Evolutionary conservation across 805 yeast genomes (phyloP).

Genomic region (Saccharomyces jurei): DNA sequence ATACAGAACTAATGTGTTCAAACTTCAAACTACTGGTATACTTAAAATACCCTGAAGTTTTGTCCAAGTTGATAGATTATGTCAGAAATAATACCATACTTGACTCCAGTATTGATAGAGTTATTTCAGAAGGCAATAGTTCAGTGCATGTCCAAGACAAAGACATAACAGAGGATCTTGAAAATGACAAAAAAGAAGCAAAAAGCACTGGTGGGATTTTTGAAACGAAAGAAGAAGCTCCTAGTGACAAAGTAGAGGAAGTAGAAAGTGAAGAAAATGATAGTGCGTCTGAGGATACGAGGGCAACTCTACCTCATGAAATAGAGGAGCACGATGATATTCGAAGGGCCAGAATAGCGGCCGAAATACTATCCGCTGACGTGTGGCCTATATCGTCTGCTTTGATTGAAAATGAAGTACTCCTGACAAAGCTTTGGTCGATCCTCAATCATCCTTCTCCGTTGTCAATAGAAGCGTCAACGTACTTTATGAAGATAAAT

Average conservation of each 20-base stretch:
- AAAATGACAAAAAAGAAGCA: constrained; percentile 4
- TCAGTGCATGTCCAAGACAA: constrained; percentile 9
- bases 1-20: constrained; percentile 65
- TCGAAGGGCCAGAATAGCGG: constrained; percentile 59
- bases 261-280: constrained; percentile 17
- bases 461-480: constrained; percentile 66
- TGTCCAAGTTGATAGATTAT: constrained; percentile 59
- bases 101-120: constrained; percentile 17
- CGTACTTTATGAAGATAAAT: constrained; percentile 84
- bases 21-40: constrained; percentile 71
- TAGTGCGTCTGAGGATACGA: constrained; percentile 28
- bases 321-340: constrained; percentile 32
- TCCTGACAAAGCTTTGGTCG: constrained; percentile 70
- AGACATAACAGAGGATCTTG: constrained; percentile 6
- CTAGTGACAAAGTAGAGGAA: constrained; percentile 9
- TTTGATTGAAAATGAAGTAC: constrained; percentile 62
- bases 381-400: constrained; percentile 92
- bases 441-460: constrained; percentile 62
- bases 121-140: constrained; percentile 6
- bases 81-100: constrained; percentile 39
- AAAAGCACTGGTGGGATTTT: constrained; percentile 7
- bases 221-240: constrained; percentile 9
- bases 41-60: constrained; percentile 67
- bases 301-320: constrained; percentile 26
- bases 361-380: constrained; percentile 84